These are phyloP conservation scores for Ceratobasidium papillatum DNA, from an alignment of 1,284 basidiomycete species.

Conservation along the genomic window DNA sequence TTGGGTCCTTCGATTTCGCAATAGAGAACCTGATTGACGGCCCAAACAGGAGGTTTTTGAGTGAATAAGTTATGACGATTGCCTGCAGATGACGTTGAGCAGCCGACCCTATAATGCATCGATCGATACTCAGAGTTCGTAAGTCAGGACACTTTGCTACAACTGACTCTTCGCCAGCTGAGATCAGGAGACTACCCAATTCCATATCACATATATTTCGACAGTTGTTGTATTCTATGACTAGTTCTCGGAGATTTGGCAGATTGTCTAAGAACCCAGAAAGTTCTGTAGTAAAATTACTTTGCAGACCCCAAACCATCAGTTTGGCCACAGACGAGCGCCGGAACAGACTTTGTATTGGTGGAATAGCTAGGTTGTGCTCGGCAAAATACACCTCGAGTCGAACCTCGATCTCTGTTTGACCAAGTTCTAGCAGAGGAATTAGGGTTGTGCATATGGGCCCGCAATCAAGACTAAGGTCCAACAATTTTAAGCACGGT, in stretches of 20 bases:
- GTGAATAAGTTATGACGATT: not conserved
- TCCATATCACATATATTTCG: not conserved
- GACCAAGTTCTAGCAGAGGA: not conserved
- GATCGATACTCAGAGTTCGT: not conserved
- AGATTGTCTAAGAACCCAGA: too few relatives aligned
- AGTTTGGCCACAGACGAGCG: too few relatives aligned
- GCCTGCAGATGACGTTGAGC: not conserved
- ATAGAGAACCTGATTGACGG: too few relatives aligned
- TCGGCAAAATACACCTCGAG: not conserved
- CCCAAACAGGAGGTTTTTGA: too few relatives aligned
- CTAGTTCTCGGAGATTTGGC: too few relatives aligned
- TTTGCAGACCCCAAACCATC: too few relatives aligned
- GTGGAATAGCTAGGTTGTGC: too few relatives aligned
- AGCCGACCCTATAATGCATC: not conserved
- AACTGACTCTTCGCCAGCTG: not conserved
- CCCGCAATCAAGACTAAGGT: not conserved
- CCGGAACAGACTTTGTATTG: too few relatives aligned
- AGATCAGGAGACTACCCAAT: not conserved
- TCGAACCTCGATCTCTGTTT: not conserved
- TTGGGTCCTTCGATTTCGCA: too few relatives aligned
- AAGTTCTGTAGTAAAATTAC: too few relatives aligned
- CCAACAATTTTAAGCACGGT: not conserved
- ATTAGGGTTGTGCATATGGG: not conserved
- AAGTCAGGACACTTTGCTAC: not conserved
- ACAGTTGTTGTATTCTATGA: not conserved